Percentiles rank a stretch among this genome's conserved stretches.
phyloP scores from a whole-genome alignment of 2,329 filamentous ascomycete species.

The Zymoseptoria ardabiliae region DNA sequence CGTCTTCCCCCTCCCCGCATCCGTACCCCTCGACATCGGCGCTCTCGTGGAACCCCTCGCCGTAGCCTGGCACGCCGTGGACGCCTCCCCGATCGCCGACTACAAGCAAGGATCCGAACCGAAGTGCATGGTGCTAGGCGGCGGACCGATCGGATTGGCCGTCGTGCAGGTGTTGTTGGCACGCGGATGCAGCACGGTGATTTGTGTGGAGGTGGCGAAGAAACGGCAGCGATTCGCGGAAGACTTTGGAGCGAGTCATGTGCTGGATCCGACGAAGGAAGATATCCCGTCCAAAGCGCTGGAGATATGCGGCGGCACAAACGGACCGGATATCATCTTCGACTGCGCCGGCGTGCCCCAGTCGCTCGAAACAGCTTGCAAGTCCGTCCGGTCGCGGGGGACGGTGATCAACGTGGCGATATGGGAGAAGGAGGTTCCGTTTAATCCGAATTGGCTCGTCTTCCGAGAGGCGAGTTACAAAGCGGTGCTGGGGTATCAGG shows the following conservation, averaged over 20 bases:
- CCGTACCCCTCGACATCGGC: slow-evolving; percentile 46
- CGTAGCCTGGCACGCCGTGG: slow-evolving; percentile 58
- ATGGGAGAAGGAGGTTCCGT: slow-evolving; percentile 50
- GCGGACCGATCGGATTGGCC: slow-evolving; percentile 54
- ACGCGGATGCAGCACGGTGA: slow-evolving; percentile 47
- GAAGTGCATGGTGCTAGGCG: slow-evolving; percentile 51
- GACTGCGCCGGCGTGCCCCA: slow-evolving; percentile 56
- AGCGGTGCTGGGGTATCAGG: slow-evolving; percentile 44
- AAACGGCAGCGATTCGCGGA: slow-evolving; percentile 45
- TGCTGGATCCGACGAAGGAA: slow-evolving; percentile 47
- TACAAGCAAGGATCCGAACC: slow-evolving; percentile 29
- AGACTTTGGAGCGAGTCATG: slow-evolving; percentile 49
- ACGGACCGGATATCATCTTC: slow-evolving; percentile 53
- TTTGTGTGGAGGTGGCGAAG: slow-evolving; percentile 50
- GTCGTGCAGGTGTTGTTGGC: slow-evolving; percentile 53
- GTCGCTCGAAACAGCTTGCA: slow-evolving; percentile 36
- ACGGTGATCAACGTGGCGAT: slow-evolving; percentile 59
- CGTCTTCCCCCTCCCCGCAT: slow-evolving; percentile 45
- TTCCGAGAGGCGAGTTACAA: slow-evolving; percentile 48
- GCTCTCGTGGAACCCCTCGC: slow-evolving; percentile 57
- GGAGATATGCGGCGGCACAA: slow-evolving; percentile 40
- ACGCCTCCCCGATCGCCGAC: slow-evolving; percentile 39
- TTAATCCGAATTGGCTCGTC: slow-evolving; percentile 49
- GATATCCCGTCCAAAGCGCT: slow-evolving; percentile 42
- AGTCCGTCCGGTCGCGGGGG: slow-evolving; percentile 46